Conservation (phyloP, 768 basidiomycete genomes). For the Suillus hirtellus region DNA sequence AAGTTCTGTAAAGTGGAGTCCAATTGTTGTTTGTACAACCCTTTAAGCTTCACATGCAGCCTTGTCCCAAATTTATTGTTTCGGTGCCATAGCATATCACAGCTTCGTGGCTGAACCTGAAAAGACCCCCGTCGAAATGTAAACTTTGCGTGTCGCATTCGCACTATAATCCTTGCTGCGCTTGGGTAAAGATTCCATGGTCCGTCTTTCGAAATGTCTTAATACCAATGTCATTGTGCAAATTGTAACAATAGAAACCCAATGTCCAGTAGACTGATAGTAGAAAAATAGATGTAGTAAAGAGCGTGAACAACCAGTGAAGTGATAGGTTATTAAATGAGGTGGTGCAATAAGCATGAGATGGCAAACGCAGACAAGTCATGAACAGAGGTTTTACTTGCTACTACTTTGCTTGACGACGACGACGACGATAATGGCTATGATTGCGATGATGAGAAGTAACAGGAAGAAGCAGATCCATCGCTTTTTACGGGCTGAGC, state of each 20-base stretch:
- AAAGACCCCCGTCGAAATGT: background rate
- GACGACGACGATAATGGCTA: slow-evolving; percentile 62
- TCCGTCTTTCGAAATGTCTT: background rate
- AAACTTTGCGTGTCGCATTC: background rate
- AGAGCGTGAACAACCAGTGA: slow-evolving; percentile 2
- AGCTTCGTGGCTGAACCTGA: too few relatives aligned
- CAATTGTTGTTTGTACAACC: too few relatives aligned
- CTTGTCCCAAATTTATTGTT: too few relatives aligned
- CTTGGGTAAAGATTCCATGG: background rate
- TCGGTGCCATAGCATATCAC: too few relatives aligned
- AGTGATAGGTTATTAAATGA: background rate
- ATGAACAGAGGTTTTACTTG: slow-evolving; percentile 27
- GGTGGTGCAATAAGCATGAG: slow-evolving; percentile 12
- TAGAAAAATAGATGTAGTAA: background rate
- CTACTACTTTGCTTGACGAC: slow-evolving; percentile 52
- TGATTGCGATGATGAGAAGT: slow-evolving; percentile 65
- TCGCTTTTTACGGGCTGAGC: slow-evolving; percentile 89
- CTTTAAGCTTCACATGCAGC: too few relatives aligned
- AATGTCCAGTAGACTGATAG: background rate
- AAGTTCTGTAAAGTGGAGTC: too few relatives aligned
- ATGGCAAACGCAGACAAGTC: slow-evolving; percentile 20
- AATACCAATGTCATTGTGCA: background rate
- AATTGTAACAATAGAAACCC: background rate
- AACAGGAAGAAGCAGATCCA: slow-evolving; percentile 92
- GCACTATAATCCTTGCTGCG: background rate